Conservation (phyloP, 176 grass and related monocot genomes). For the Eremochloa ophiuroides region DNA sequence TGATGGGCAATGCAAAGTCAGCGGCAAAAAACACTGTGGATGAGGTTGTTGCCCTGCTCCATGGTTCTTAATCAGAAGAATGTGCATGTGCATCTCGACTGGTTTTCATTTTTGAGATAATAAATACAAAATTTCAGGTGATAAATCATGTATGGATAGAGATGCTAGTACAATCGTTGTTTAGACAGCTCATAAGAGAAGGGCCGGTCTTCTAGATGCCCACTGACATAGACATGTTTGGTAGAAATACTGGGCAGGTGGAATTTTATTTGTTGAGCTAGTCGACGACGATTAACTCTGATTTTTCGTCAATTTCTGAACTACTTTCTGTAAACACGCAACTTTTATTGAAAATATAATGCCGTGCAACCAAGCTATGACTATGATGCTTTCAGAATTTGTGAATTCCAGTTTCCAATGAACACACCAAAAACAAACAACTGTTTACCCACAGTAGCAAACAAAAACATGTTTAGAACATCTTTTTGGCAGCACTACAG, state of each 20-base stretch:
- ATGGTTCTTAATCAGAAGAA: not conserved
- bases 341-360: not conserved
- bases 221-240: not conserved
- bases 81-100: not conserved
- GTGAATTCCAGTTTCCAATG: not conserved
- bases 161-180: constrained; percentile 7
- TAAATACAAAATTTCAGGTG: not conserved
- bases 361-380: not conserved
- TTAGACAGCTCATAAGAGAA: not conserved
- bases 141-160: constrained; percentile 13
- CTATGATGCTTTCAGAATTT: not conserved
- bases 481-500: not conserved
- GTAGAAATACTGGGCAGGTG: not conserved
- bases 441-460: not conserved
- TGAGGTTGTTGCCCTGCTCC: not conserved
- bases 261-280: not conserved
- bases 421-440: not conserved
- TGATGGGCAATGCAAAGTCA: not conserved
- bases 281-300: not conserved
- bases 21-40: not conserved
- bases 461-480: not conserved
- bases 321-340: not conserved
- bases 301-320: constrained; percentile 5
- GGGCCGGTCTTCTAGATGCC: not conserved
- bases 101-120: not conserved